Percentiles rank a stretch among this genome's conserved stretches.
phyloP scores from a whole-genome alignment of 2,329 filamentous ascomycete genomes.

The Calcarisporium arbuscula region DNA sequence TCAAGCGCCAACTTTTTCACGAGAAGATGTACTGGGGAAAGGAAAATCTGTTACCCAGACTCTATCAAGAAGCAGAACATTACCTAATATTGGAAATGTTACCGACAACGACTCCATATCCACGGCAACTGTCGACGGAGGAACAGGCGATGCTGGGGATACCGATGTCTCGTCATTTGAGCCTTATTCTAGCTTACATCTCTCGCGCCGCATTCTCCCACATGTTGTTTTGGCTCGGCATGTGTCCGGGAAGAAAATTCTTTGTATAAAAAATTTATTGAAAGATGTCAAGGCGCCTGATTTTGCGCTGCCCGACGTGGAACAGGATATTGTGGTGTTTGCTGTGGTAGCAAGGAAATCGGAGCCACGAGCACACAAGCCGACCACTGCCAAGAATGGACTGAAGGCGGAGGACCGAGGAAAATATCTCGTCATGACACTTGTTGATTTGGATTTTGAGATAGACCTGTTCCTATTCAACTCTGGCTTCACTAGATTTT shows the following conservation, averaged over 20 bases:
- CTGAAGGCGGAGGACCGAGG: conserved; percentile 52
- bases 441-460: conserved; percentile 86
- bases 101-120: conserved; percentile 4
- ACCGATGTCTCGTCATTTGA: conserved; percentile 58
- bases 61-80: conserved; percentile 38
- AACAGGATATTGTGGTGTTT: conserved; percentile 85
- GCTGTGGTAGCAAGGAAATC: conserved; percentile 87
- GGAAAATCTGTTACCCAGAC: conserved; percentile 17
- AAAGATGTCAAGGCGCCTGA: conserved; percentile 75
- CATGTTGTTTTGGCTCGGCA: conserved; percentile 75
- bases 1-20: conserved; percentile 48
- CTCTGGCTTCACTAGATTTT: conserved; percentile 84
- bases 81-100: conserved; percentile 15
- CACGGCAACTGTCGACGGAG: too few species aligned
- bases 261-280: conserved; percentile 74
- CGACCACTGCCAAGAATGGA: conserved; percentile 34
- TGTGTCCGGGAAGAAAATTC: conserved; percentile 69
- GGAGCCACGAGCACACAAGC: conserved; percentile 59
- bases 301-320: conserved; percentile 73
- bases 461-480: conserved; percentile 90
- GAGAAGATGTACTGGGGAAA: conserved; percentile 53
- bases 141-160: conserved; percentile 16
- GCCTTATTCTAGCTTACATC: conserved; percentile 76
- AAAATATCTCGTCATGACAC: conserved; percentile 88
- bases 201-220: conserved; percentile 76